Percentiles rank a stretch among this genome's conserved stretches.
These are phyloP conservation scores for Arachnomyces sp. DNA, from an alignment of 2,329 filamentous ascomycete species.

Conservation along the genomic window DNA sequence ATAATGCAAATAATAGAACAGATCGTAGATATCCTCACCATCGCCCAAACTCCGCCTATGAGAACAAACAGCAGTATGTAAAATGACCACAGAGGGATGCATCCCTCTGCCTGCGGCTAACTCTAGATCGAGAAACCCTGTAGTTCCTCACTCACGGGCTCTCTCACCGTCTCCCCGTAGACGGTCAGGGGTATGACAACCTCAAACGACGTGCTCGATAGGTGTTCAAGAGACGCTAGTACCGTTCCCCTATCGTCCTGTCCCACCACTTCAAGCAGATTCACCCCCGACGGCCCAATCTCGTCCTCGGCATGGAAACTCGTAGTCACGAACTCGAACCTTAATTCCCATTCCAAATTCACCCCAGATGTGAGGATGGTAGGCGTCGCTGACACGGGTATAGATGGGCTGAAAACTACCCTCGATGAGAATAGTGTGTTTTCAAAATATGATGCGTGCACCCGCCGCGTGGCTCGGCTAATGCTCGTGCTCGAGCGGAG, in stretches of 20 bases:
- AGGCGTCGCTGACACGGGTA: slow-evolving; percentile 75
- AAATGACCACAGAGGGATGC: too few relatives aligned
- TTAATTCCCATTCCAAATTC: slow-evolving; percentile 76
- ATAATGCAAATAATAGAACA: too few relatives aligned
- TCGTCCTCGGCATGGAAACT: slow-evolving; percentile 36
- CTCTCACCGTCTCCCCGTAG: slow-evolving; percentile 52
- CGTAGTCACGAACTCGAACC: slow-evolving; percentile 87
- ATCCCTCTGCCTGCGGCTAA: background rate
- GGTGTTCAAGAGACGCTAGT: slow-evolving; percentile 65
- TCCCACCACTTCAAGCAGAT: slow-evolving; percentile 69
- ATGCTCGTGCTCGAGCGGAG: slow-evolving; percentile 80
- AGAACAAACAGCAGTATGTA: too few relatives aligned
- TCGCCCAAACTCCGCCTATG: too few relatives aligned
- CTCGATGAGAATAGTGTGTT: slow-evolving; percentile 73
- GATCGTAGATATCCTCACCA: too few relatives aligned
- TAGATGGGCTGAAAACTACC: slow-evolving; percentile 71
- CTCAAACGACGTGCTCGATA: slow-evolving; percentile 84
- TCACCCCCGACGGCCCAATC: slow-evolving; percentile 30
- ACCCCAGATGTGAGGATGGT: slow-evolving; percentile 89
- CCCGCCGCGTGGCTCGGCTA: slow-evolving; percentile 72
- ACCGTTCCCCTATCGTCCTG: slow-evolving; percentile 71
- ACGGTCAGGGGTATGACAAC: slow-evolving; percentile 76
- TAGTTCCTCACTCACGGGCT: slow-evolving; percentile 31
- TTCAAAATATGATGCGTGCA: slow-evolving; percentile 70
- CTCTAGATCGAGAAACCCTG: slow-evolving; percentile 33